Evolutionary conservation across 2,329 filamentous ascomycete genomes (phyloP).

Genomic region (Penicillium sp.): DNA sequence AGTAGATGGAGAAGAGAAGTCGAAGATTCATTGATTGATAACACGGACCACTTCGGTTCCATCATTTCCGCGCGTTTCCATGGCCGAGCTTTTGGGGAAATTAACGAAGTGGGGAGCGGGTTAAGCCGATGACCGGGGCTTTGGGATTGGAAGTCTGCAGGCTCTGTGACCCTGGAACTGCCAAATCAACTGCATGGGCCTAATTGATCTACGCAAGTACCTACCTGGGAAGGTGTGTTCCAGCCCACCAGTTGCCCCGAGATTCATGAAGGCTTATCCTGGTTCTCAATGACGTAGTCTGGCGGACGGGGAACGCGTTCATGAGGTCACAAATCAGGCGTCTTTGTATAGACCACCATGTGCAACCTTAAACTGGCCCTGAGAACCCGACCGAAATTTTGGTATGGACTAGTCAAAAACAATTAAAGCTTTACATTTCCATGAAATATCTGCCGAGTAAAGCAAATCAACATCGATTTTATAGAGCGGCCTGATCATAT

Average conservation of each 20-base stretch:
- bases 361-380: no score
- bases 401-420: neutral
- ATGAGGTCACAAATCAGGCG: neutral
- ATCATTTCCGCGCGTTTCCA: constrained; percentile 8
- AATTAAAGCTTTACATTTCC: neutral
- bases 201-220: no score
- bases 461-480: neutral
- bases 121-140: neutral
- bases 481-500: neutral
- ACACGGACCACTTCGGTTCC: constrained; percentile 9
- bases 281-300: neutral
- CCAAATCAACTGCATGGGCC: no score
- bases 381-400: neutral
- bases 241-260: no score
- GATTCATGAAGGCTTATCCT: neutral
- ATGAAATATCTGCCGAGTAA: neutral
- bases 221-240: no score
- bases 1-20: neutral
- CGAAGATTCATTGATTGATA: constrained; percentile 6
- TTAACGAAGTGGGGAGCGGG: neutral
- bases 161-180: no score
- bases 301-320: neutral
- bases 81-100: neutral
- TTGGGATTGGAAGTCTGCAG: neutral
- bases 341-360: neutral